Evolutionary conservation across 1,139 yeast species (phyloP).

Genomic region (Hyphopichia khmerensis): DNA sequence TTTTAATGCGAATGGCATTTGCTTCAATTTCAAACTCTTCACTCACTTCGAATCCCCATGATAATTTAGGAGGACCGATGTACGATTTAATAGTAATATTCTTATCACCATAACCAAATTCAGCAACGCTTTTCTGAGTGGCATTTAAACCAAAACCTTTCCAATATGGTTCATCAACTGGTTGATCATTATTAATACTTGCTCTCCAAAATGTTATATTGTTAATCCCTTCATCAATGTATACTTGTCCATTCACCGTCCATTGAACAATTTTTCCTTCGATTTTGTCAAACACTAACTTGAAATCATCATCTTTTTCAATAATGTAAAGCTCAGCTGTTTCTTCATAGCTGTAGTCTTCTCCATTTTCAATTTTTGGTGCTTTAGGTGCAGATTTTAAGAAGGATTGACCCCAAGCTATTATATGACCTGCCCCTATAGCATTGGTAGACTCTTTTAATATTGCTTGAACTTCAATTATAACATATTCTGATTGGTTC

Average conservation of each 20-base stretch:
- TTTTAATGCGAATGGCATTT: conserved; percentile 5
- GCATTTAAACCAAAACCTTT: conserved; percentile 11
- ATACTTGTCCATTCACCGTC: conserved; percentile 4
- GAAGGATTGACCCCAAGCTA: conserved; percentile 25
- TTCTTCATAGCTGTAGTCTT: neutral
- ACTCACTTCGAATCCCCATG: conserved; percentile 13
- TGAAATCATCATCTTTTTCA: neutral
- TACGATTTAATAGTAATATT: conserved; percentile 5
- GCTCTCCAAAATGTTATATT: conserved; percentile 27
- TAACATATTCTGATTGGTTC: neutral
- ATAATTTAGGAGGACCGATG: conserved; percentile 13
- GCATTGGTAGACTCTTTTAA: conserved; percentile 6
- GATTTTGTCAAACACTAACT: conserved; percentile 7
- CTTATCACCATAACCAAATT: conserved; percentile 3
- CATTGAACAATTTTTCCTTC: conserved; percentile 7
- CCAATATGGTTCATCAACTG: conserved; percentile 15
- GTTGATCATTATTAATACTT: conserved; percentile 27
- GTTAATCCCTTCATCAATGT: conserved; percentile 7
- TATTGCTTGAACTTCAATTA: conserved; percentile 8
- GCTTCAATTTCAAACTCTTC: conserved; percentile 8
- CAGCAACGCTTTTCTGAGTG: conserved; percentile 8
- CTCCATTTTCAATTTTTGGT: neutral
- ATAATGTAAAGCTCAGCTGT: neutral
- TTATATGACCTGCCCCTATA: conserved; percentile 16
- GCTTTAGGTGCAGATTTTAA: neutral